Evolutionary conservation across 805 yeast genomes (phyloP).

Genomic region (Vanderwaltozyma polyspora): DNA sequence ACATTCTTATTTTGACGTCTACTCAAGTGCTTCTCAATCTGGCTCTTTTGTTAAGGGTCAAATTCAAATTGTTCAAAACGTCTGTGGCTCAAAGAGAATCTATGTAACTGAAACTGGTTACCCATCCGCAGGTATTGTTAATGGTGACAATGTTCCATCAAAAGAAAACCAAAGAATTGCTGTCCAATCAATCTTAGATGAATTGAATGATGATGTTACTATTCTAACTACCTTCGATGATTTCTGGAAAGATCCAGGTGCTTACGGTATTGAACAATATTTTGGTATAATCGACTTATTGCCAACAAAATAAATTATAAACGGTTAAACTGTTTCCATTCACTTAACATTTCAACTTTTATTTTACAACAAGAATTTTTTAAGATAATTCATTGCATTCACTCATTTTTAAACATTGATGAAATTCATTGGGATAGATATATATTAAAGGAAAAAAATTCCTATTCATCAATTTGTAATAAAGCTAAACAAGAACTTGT

Average conservation of each 20-base stretch:
- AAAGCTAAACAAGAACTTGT: no score
- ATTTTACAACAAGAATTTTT: neutral
- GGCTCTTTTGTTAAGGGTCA: slow-evolving; percentile 65
- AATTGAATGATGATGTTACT: slow-evolving; percentile 49
- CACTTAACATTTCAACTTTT: no score
- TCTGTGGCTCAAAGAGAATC: slow-evolving; percentile 47
- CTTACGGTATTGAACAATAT: slow-evolving; percentile 74
- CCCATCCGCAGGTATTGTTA: slow-evolving; percentile 60
- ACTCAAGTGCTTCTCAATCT: slow-evolving; percentile 50
- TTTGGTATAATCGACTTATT: slow-evolving; percentile 51
- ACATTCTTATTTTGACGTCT: slow-evolving; percentile 70
- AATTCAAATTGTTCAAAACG: slow-evolving; percentile 37
- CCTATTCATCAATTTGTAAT: no score
- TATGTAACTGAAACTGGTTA: slow-evolving; percentile 81
- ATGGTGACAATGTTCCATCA: slow-evolving; percentile 68
- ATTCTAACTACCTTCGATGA: slow-evolving; percentile 76
- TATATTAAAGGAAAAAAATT: no score
- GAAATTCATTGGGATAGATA: no score
- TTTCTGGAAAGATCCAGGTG: slow-evolving; percentile 79
- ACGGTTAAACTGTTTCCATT: neutral
- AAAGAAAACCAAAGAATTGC: slow-evolving; percentile 63
- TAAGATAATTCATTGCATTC: slow-evolving; percentile 1
- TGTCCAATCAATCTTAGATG: slow-evolving; percentile 47
- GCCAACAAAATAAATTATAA: slow-evolving; percentile 3
- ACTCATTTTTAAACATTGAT: neutral